Percentiles rank a stretch among this genome's conserved stretches.
Conservation (phyloP, 202 grass and related monocot genomes). For the Bolboschoenoplectus hybrid region DNA sequence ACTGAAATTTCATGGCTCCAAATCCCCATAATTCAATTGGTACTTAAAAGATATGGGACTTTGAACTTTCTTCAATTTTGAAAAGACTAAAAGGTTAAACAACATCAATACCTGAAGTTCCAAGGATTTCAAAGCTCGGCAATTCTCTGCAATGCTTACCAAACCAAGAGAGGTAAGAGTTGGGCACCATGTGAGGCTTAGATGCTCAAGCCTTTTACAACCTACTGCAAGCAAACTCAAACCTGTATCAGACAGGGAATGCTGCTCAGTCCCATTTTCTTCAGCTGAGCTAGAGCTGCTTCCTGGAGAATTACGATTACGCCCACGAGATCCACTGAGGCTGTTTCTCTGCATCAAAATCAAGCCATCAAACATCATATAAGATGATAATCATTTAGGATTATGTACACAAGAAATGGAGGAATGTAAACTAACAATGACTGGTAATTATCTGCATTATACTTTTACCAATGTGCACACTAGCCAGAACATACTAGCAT, state of each 20-base stretch:
- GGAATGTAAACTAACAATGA: background rate
- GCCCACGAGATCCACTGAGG: conserved; percentile 17
- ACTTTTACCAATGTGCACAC: background rate
- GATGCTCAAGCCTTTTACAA: conserved; percentile 75
- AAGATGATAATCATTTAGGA: background rate
- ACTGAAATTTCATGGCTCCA: background rate
- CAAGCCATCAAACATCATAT: conserved; percentile 7
- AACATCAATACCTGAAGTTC: conserved; percentile 69
- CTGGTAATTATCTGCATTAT: background rate
- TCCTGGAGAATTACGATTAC: conserved; percentile 28
- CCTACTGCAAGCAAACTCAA: conserved; percentile 51
- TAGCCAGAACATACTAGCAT: background rate
- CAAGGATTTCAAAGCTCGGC: conserved; percentile 71
- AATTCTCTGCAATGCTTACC: conserved; percentile 66
- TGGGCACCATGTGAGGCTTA: conserved; percentile 81
- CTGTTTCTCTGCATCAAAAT: conserved; percentile 37
- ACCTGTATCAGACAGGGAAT: conserved; percentile 71
- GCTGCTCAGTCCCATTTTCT: conserved; percentile 44
- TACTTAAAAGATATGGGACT: conserved; percentile 12
- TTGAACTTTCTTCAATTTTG: conserved; percentile 13
- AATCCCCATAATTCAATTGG: conserved; percentile 15
- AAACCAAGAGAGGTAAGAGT: conserved; percentile 73
- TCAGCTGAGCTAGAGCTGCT: conserved; percentile 19
- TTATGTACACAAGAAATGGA: background rate
- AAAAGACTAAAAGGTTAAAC: conserved; percentile 15